A percentile compares a stretch with the other conserved stretches of the same genome.
These are phyloP conservation scores for Hypoxylon intermedium DNA, from an alignment of 495 filamentous ascomycete species.

Conservation along the genomic window DNA sequence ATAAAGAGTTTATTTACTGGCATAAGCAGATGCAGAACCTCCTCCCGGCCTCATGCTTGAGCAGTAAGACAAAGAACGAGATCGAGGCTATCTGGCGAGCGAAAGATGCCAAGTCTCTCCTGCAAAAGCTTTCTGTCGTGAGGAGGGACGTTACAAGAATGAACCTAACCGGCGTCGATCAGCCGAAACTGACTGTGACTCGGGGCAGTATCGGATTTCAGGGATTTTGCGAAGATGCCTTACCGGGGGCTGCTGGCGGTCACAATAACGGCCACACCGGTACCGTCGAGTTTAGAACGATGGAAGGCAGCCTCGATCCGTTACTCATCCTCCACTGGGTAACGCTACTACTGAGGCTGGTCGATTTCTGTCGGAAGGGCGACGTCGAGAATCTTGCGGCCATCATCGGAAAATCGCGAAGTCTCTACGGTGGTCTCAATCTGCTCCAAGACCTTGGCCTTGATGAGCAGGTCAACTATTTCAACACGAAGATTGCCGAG, in stretches of 20 bases:
- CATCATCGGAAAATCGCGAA: not conserved
- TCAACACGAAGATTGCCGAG: not conserved
- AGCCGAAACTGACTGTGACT: not conserved
- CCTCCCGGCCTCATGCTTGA: not conserved
- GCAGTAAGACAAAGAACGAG: not conserved
- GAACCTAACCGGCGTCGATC: not conserved
- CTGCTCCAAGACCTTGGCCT: conserved; percentile 22
- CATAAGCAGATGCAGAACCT: conserved; percentile 10
- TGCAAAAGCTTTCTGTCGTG: conserved; percentile 1
- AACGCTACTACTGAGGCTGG: conserved; percentile 12
- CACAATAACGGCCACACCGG: conserved; percentile 26
- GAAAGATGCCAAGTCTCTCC: not conserved
- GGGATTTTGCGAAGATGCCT: conserved; percentile 9
- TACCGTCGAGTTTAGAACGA: conserved; percentile 24
- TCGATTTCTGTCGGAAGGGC: conserved; percentile 10
- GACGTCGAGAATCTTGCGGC: conserved; percentile 10
- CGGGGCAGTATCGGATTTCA: conserved; percentile 23
- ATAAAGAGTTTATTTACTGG: not conserved
- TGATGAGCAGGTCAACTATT: conserved; percentile 4
- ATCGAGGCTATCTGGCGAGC: conserved; percentile 17
- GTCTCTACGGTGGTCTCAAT: not conserved
- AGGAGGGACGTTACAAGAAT: not conserved
- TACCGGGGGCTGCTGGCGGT: not conserved
- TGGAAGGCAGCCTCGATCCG: conserved; percentile 19
- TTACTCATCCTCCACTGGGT: conserved; percentile 15